Evolutionary conservation across 768 basidiomycete species (phyloP), one percentile per base, ranked within the genome.

Genomic region (Kwoniella europaea): DNA sequence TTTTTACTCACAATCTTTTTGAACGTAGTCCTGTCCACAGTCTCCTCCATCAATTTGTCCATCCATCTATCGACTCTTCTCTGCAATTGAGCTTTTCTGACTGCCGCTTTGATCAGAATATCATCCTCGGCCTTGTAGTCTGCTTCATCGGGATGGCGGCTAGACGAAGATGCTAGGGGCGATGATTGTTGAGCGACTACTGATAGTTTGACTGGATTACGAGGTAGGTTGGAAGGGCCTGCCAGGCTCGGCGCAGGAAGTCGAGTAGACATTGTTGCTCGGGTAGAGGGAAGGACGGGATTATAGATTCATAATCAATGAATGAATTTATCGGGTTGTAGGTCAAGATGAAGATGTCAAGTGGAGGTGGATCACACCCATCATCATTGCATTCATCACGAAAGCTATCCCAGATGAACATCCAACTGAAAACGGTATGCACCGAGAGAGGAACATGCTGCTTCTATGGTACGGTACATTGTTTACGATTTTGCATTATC

Each of bases 11-110:
- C 82, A 20, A 76, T 76, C 58, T 71, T 67, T 42, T 77, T 76
- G 58, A 82, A 73, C 20, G 68, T 71, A 24, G 27, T 65, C 5
- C 70, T 62, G 52, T 72, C 71, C 5, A 80, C 72, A 18, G 74
- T 73, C 56, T 76, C 76, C 67, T 81, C 82, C 75, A 79, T 80
- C 43, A 81, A 52, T 57, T 66, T 63, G 67, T 82, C 82, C 67
- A 71, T 71, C 82, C 82, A 82, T 62, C 68, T 68, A 50, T 82
- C 82, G 9, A 70, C 71, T 64, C 76, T 73, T n/a, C 72, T 67
- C 62, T 73, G 64, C 46, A 76, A 65, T 43, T 74, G 71, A 15
- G 65, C 72, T 63, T 71, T 74, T 52, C 65, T 64, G 44, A 70
- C 54, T 54, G 54, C 54, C 18, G 54, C 61, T 46, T 50, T 27